Base-by-base conservation (phyloP, 257 asterid genomes). In the Misopates orontium region DNA sequence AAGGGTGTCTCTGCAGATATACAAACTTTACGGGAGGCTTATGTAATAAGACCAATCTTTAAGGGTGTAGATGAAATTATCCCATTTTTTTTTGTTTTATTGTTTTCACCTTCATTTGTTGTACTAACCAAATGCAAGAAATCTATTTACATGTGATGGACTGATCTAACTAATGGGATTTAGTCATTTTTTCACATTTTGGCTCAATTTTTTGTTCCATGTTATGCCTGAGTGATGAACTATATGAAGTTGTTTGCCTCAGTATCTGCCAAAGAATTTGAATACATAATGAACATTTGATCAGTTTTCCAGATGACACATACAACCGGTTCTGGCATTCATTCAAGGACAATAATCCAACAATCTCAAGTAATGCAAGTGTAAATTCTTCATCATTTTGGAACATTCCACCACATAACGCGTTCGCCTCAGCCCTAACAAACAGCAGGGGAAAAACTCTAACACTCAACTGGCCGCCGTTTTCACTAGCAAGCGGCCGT, bases 281-380 rank as follows among this genome's bases (percentile, higher is more conserved):
- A 68, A 44, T 28, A 7, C 7, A 28, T 48, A 66, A 75, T 64
- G 75, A 52, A 71, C 25, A 48, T 64, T 23, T 9, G 53, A 79
- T 60, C 80, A 89, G 96, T 49, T 93, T 25, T 72, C 99, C 99
- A 65, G 97, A 87, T 58, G 97, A 93, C 77, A 60, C 69, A 12
- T 90, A 72, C 77, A 85, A 90, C 61, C 85, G 99, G 9, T 76
- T 62, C 62, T 93, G 98, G 98, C 80, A 80, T 42, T 79, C 91
- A 11, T 77, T 79, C 55, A 56, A 63, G 73, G 91, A 84, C 62
- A 53, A 70, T 0, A 77, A 81, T 57, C 94, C 89, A 10, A 73
- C 71, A 22, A 86, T 79, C 28, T 40, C 80, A 23, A 82, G 90
- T 58, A 87, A 87, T 19, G 70, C 87, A n/a, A 80, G 73, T 13